Evolutionary conservation across 106 monocot genomes (phyloP), one percentile per base, ranked within the genome.

Genomic region (Apostasia shenzhenica): DNA sequence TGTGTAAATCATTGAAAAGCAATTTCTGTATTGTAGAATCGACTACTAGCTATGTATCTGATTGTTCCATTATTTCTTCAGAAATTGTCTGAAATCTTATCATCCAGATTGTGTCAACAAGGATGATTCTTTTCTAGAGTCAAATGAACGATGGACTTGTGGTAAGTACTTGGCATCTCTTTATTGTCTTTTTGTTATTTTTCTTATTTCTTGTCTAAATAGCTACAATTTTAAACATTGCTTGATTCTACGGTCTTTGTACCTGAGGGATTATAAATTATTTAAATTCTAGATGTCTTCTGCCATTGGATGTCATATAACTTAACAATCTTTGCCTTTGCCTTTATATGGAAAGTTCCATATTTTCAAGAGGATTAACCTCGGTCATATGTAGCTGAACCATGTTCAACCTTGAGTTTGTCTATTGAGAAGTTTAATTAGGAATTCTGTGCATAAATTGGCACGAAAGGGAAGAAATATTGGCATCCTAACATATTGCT

Each of bases 81-180:
- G 92, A 58, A 80, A 76, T 55, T 92, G 92, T 57, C 78, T 85
- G 61, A 92, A 92, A 67, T 80, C 81, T 26, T 92, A 88, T 67
- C 92, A 92, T 79, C 77, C 81, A 59, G 39, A 76, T 4, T 92
- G 92, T 64, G 69, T 86, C 68, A 71, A 55, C 48, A 88, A 81
- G 81, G 81, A 85, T 61, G 48, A 52, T 41, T 76, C 72, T 37
- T 81, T 92, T 81, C 48, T 85, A 38, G 81, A 79, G 71, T 65
- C 77, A 8, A 63, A 72, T 51, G 72, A 81, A 45, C 42, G 64
- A 2, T 92, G 83, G 83, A 75, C 69, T 51, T 92, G 92, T 65
- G 69, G 92, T 88, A 63, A 83, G 81, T 59, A 52, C 42, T 50
- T 72, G 44, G 2, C 40, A 54, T 75, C 8, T 60, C 48, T 48